A percentile compares a stretch with the other conserved stretches of the same genome.
Conservation (phyloP, 2,329 filamentous ascomycete genomes). For the Gnomoniopsis smithogilvyi region DNA sequence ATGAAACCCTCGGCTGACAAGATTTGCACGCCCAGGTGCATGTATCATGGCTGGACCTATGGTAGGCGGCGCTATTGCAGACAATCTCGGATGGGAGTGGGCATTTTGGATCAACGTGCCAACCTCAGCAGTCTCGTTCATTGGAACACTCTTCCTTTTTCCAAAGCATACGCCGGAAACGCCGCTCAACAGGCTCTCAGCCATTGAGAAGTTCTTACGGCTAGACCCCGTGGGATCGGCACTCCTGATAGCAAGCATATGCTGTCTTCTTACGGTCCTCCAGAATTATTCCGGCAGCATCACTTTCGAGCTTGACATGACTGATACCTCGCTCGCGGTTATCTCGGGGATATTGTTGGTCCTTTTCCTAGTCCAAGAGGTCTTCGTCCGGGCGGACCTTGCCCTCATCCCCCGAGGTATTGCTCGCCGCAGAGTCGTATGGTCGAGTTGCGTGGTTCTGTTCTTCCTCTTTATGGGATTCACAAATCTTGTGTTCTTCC, state of each 20-base stretch:
- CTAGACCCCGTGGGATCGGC: slow-evolving; percentile 33
- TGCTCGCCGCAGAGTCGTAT: slow-evolving; percentile 4
- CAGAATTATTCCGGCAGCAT: background rate
- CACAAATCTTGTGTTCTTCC: slow-evolving; percentile 16
- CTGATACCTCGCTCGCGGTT: background rate
- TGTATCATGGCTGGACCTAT: slow-evolving; percentile 19
- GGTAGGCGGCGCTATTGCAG: slow-evolving; percentile 19
- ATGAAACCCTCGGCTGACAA: background rate
- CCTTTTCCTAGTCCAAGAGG: slow-evolving; percentile 31
- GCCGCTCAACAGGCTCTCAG: background rate
- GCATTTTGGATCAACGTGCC: slow-evolving; percentile 24
- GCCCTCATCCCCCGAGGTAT: background rate
- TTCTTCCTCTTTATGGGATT: slow-evolving; percentile 13
- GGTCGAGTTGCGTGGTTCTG: slow-evolving; percentile 7
- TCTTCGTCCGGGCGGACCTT: slow-evolving; percentile 2
- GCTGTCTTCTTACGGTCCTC: background rate
- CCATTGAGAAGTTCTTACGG: slow-evolving; percentile 17
- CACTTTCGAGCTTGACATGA: background rate
- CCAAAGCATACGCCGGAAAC: background rate
- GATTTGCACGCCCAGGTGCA: background rate
- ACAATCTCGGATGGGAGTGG: slow-evolving; percentile 19
- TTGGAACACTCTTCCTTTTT: slow-evolving; percentile 21
- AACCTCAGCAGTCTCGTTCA: slow-evolving; percentile 20
- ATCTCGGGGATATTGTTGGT: slow-evolving; percentile 28
- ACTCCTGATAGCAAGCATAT: slow-evolving; percentile 23